Evolutionary conservation across 495 filamentous ascomycete species (phyloP), one percentile per base, ranked within the genome.

Genomic region (Thozetella sp.): DNA sequence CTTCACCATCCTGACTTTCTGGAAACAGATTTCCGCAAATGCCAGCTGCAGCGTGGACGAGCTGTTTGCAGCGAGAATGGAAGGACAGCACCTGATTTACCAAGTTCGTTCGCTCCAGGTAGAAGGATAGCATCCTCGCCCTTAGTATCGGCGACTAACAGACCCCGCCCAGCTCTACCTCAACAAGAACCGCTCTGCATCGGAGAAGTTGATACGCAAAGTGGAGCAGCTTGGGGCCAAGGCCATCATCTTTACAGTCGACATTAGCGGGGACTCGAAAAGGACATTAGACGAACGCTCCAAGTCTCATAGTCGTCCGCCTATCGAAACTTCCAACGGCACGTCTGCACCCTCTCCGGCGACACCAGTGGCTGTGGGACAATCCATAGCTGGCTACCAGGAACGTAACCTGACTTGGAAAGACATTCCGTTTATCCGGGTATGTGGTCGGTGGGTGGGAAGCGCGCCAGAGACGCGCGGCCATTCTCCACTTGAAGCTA

Each of bases 251-350:
- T 76, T 93, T 13, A 95, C 91, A 2, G 81, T 95, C 2, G 91
- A 95, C 57, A 90, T 91, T 0, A 89, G 91, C 0, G 87, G 90
- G 17, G 88, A 90, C 0, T 91, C 90, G 0, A 95, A 95, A 64
- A 76, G 91, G 51, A 91, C 93, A 69, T 83, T 90, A 40, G 91
- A 95, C 59, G 90, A 93, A 73, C 78, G 4, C 71, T 73, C 53
- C 72, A 72, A 40, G 61, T n/a, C n/a, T n/a, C n/a, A n/a, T n/a
- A n/a, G n/a, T n/a, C n/a, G n/a, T n/a, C n/a, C n/a, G n/a, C 57
- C 70, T 57, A 67, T 78, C 25, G 59, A 68, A 37, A 37, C 17
- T 37, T 37, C 9, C 59, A 78, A n/a, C n/a, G n/a, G n/a, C n/a
- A n/a, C 30, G 30, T 37, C 30, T 37, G 6, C 30, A 17, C 9